phyloP scores from a whole-genome alignment of 2,329 filamentous ascomycete genomes.

The Xylaria hypoxylon region DNA sequence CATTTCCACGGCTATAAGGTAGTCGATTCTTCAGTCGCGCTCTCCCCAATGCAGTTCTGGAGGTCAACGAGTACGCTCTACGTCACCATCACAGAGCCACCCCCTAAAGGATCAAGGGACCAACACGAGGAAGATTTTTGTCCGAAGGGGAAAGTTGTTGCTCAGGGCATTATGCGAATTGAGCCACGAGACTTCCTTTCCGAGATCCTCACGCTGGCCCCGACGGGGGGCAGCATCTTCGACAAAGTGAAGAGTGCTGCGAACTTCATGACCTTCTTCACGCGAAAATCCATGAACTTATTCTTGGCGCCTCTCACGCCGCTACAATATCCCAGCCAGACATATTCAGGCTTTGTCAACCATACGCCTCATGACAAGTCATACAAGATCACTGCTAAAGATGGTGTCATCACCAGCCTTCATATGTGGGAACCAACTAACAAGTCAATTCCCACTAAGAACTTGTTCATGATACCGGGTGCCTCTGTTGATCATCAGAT shows the following conservation, averaged over 20 bases:
- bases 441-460: conserved; percentile 54
- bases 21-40: conserved; percentile 69
- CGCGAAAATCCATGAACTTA: conserved; percentile 63
- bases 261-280: conserved; percentile 68
- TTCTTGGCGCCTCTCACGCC: conserved; percentile 66
- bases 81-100: conserved; percentile 64
- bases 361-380: conserved; percentile 59
- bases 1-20: conserved; percentile 73
- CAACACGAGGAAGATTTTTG: conserved; percentile 54
- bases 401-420: conserved; percentile 64
- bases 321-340: conserved; percentile 65
- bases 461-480: conserved; percentile 71
- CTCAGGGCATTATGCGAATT: conserved; percentile 70
- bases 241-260: conserved; percentile 59
- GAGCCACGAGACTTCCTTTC: conserved; percentile 64
- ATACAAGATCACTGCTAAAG: conserved; percentile 61
- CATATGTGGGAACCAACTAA: conserved; percentile 68
- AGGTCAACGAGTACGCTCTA: conserved; percentile 71
- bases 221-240: conserved; percentile 61
- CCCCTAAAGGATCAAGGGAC: conserved; percentile 42
- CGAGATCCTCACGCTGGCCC: conserved; percentile 65
- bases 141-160: conserved; percentile 60
- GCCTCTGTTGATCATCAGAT: conserved; percentile 73
- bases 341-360: conserved; percentile 65
- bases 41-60: conserved; percentile 69